Percentiles rank a stretch among this genome's conserved stretches.
phyloP scores from a whole-genome alignment of 2,329 filamentous ascomycete genomes.

The Dendrostoma leiphaemia region DNA sequence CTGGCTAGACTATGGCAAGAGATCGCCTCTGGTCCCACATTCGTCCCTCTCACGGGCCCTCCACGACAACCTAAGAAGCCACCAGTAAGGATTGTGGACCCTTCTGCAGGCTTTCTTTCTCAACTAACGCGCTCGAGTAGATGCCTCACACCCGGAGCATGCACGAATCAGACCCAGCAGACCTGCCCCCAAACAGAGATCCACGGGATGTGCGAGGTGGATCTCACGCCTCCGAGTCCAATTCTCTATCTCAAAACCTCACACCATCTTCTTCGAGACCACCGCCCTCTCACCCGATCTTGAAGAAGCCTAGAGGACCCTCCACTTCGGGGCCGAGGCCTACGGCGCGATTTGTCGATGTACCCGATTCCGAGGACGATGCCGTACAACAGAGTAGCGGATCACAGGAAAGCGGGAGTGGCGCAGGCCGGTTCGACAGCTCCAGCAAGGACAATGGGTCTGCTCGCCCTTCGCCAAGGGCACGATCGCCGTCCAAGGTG shows the following conservation, averaged over 20 bases:
- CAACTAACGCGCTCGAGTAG: conserved; percentile 13
- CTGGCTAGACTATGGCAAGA: conserved; percentile 56
- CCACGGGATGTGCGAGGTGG: background rate
- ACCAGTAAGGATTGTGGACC: conserved; percentile 37
- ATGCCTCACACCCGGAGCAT: conserved; percentile 10
- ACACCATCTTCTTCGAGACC: conserved; percentile 44
- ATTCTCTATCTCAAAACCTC: conserved; percentile 23
- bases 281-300: conserved; percentile 53
- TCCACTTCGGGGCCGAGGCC: conserved; percentile 52
- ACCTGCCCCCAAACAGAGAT: conserved; percentile 5
- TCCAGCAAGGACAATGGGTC: conserved; percentile 21
- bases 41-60: conserved; percentile 54
- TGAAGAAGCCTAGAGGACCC: conserved; percentile 57
- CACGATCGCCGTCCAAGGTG: conserved; percentile 25
- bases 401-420: conserved; percentile 20
- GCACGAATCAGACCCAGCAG: conserved; percentile 18
- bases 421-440: conserved; percentile 8
- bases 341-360: conserved; percentile 61
- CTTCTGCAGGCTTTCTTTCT: conserved; percentile 5
- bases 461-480: conserved; percentile 21
- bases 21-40: conserved; percentile 56
- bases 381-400: conserved; percentile 18
- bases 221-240: conserved; percentile 13
- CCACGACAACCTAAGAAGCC: conserved; percentile 51
- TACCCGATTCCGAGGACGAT: conserved; percentile 47